Evolutionary conservation across 495 filamentous ascomycete species (phyloP), one percentile per base, ranked within the genome.

Genomic region (Penicillium subrubescens): DNA sequence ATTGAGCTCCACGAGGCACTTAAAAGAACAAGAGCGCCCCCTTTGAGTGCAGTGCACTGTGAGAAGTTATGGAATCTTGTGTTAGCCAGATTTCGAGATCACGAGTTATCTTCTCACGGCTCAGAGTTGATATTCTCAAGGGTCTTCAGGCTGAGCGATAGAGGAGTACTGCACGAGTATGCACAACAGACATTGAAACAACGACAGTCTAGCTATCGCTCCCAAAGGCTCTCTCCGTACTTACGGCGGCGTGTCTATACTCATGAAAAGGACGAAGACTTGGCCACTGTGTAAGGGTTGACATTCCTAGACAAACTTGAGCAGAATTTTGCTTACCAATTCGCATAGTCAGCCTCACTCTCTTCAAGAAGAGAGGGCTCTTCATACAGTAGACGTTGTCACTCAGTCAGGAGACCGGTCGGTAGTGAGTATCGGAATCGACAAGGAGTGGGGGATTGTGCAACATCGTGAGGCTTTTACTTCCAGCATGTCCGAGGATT

Each of bases 321-420:
- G 8, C 1, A 29, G 5, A 5, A 19, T 35, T 2, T 23, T 2
- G 23, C 56, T 58, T 15, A 58, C 23, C 3, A 17, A 2, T 17
- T 3, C 12, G 2, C 21, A 11, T 10, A 58, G 56, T 31, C 56
- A 44, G 44, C 56, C 19, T 44, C 37, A 58, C 33, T 27, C 39
- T 58, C 39, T 43, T 58, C 19, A 58, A 44, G 39, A 41, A 29
- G 56, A 58, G 8, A 21, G 44, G 19, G 21, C 1, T 11, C 56
- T 58, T 19, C 5, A 29, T 44, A 29, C 56, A n/a, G 56, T 58
- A n/a, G 56, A 58, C 27, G 39, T 58, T 33, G 56, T 58, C 6
- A 58, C 56, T 5, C 23, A 58, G 8, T 19, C 11, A 6, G 39
- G 14, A 8, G 10, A 41, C 8, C 10, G 56, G 14, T 43, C 37